Conservation (phyloP, 768 basidiomycete genomes). For the Serendipita sp. region DNA sequence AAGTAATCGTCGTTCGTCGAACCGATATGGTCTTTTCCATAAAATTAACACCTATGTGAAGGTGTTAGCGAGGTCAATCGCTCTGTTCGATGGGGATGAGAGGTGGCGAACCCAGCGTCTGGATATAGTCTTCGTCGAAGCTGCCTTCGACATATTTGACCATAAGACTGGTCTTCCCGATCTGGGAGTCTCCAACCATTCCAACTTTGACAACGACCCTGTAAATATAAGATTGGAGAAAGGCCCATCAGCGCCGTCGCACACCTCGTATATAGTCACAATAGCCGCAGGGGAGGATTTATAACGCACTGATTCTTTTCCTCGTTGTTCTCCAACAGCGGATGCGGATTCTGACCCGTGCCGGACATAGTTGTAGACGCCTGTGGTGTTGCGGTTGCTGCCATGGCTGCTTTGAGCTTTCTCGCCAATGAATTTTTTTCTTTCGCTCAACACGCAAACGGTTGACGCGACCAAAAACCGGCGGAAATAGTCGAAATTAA, state of each 20-base stretch:
- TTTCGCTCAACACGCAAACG: neutral
- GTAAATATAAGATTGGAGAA: conserved; percentile 2
- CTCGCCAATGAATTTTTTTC: neutral
- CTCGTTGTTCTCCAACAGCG: conserved; percentile 39
- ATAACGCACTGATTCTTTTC: conserved; percentile 50
- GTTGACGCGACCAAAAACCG: conserved; percentile 6
- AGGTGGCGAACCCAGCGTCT: conserved; percentile 63
- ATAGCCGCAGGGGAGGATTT: neutral
- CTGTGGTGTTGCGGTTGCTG: conserved; percentile 7
- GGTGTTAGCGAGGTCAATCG: neutral
- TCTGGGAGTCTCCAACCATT: conserved; percentile 99
- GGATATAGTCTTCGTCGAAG: conserved; percentile 98
- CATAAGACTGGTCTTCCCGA: conserved; percentile 98
- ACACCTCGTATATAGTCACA: conserved; percentile 4
- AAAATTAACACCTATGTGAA: conserved; percentile 72
- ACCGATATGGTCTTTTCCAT: conserved; percentile 99
- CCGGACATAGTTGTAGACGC: neutral
- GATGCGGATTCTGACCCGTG: conserved; percentile 36
- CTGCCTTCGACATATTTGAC: conserved; percentile 99
- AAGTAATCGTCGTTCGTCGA: conserved; percentile 94
- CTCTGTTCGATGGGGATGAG: neutral
- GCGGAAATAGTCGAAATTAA: neutral
- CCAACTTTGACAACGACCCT: conserved; percentile 97
- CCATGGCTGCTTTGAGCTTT: conserved; percentile 5
- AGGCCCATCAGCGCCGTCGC: neutral